Evolutionary conservation across 371 early-diverging fungal genomes (phyloP).

Genomic region (Lichtheimia hyalospora): DNA sequence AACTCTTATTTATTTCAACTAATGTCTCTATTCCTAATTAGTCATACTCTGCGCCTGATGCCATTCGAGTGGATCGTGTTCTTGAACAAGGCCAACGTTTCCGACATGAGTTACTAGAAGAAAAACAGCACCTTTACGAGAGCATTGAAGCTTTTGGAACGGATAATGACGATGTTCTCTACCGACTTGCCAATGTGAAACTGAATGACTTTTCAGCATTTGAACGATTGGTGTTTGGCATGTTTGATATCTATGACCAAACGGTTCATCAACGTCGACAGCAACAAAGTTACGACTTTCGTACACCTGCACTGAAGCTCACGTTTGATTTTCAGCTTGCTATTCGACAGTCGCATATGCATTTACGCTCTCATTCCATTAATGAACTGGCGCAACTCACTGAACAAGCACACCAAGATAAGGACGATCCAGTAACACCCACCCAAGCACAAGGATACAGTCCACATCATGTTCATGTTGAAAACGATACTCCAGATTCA

Average conservation of each 20-base stretch:
- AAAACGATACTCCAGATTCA: constrained; percentile 16
- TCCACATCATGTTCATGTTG: constrained; percentile 16
- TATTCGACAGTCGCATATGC: constrained; percentile 40
- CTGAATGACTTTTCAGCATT: constrained; percentile 44
- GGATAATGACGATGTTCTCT: constrained; percentile 24
- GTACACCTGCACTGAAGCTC: constrained; percentile 41
- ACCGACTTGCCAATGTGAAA: constrained; percentile 32
- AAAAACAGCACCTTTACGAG: constrained; percentile 26
- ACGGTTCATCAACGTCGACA: constrained; percentile 21
- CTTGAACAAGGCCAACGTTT: constrained; percentile 29
- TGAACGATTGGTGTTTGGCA: constrained; percentile 40
- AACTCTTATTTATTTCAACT: too few relatives aligned
- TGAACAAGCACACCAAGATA: constrained; percentile 1
- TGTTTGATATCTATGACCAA: constrained; percentile 38
- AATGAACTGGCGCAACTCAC: constrained; percentile 9
- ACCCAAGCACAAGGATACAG: constrained; percentile 7
- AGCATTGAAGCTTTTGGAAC: constrained; percentile 23
- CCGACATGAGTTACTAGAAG: constrained; percentile 20
- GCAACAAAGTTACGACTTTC: constrained; percentile 30
- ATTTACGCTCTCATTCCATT: constrained; percentile 19
- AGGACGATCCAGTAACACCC: not conserved
- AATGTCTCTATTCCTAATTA: not conserved
- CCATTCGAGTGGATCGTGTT: constrained; percentile 14
- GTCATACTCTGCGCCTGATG: not conserved
- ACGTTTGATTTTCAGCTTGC: constrained; percentile 49